A percentile compares a stretch with the other conserved stretches of the same genome.
These are phyloP conservation scores for Klebsormidium nitens DNA, from an alignment of 139 green algal genomes.

Conservation along the genomic window DNA sequence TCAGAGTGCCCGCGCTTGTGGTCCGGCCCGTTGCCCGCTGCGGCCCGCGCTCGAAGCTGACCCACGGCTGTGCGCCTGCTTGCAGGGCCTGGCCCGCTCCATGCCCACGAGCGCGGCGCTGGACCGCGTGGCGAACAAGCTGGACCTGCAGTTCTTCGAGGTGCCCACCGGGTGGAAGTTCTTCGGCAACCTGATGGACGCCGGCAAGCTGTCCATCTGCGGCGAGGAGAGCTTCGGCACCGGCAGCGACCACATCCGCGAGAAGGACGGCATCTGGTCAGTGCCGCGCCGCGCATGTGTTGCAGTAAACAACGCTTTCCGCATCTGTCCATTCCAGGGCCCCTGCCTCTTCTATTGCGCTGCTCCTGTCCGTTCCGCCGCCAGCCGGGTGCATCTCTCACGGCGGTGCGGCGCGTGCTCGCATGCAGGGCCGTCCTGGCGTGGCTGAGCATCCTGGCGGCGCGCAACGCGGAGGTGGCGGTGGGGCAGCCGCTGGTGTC, in stretches of 20 bases:
- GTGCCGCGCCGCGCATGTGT: too few relatives aligned
- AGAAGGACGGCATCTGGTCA: slow-evolving; percentile 95
- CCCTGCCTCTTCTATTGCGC: background rate
- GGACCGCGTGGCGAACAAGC: slow-evolving; percentile 80
- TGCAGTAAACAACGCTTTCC: slow-evolving; percentile 5
- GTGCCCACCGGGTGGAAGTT: slow-evolving; percentile 80
- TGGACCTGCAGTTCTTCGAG: slow-evolving; percentile 81
- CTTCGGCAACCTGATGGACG: slow-evolving; percentile 64
- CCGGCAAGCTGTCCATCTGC: slow-evolving; percentile 45
- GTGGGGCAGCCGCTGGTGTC: slow-evolving; percentile 71
- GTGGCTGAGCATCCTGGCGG: slow-evolving; percentile 87
- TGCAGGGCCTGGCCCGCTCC: slow-evolving; percentile 86
- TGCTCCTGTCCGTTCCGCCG: background rate
- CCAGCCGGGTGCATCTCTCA: background rate
- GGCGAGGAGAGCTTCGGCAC: slow-evolving; percentile 98
- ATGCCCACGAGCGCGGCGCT: slow-evolving; percentile 96
- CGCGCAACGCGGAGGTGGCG: slow-evolving; percentile 79
- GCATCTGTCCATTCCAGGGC: background rate
- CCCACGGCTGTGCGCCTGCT: slow-evolving; percentile 9
- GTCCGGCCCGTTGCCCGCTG: background rate
- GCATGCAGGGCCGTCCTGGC: slow-evolving; percentile 94
- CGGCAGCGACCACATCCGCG: slow-evolving; percentile 89
- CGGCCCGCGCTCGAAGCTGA: background rate
- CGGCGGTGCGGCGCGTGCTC: background rate
- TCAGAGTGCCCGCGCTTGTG: background rate